Evolutionary conservation across 2,329 filamentous ascomycete species (phyloP), one percentile per base, ranked within the genome.

Genomic region (Cercospora sp.): DNA sequence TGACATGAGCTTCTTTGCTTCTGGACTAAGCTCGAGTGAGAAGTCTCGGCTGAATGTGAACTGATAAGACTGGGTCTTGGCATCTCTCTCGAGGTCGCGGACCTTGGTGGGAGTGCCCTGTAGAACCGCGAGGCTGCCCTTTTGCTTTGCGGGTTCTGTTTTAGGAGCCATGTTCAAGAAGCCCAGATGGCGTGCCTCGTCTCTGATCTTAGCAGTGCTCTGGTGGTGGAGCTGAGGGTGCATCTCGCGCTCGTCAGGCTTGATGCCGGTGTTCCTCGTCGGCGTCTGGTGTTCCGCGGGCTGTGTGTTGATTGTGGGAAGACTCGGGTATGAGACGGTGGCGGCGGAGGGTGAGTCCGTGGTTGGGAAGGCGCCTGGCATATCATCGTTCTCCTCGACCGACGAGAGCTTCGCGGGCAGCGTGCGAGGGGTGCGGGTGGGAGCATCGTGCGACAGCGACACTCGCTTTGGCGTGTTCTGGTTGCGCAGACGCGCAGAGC

Each of bases 191-290:
- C 95, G 84, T 5, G 91, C 93, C 10, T 93, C 93, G 28, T 95
- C 93, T 1, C 90, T 87, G 55, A 91, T 84, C 64, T 91, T 91
- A 70, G 89, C 90, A 24, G 91, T 94, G 71, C 85, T 90, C 64
- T 87, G 85, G 66, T 95, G 92, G 66, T 88, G 87, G 77, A 91
- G 91, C 82, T 91, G 91, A 8, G 94, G 94, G 78, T 97, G 94
- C 94, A 97, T 97, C 79, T 97, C 93, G 68, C 89, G 88, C 71
- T 86, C 85, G 59, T 90, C 83, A 26, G 92, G 91, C 81, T 91
- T 90, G 73, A 90, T 82, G 5, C 88, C 85, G 3, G 88, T 88
- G 13, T 85, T 86, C 45, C 87, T 87, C 49, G 84, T 85, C 5
- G 93, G 93, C 1, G 91, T 84, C 65, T 65, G 81, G 74, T 63